phyloP scores from a whole-genome alignment of 2,329 filamentous ascomycete species.

The Ophidiomyces ophidiicola region DNA sequence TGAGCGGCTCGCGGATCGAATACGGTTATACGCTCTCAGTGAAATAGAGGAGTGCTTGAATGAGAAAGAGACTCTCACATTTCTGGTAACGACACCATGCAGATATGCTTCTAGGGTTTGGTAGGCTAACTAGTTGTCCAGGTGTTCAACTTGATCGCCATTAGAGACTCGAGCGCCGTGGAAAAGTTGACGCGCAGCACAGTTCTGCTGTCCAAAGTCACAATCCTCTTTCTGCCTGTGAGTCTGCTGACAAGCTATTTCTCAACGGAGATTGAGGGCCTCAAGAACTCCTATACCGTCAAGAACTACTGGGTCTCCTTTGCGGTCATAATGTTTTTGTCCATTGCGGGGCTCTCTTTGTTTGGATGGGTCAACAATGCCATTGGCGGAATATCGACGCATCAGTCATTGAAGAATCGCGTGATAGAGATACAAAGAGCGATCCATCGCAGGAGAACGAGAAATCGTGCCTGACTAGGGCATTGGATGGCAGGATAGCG shows the following conservation, averaged over 20 bases:
- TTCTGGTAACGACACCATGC: conserved; percentile 41
- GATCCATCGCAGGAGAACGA: conserved; percentile 1
- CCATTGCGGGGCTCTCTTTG: conserved; percentile 45
- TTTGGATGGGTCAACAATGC: conserved; percentile 49
- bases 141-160: conserved; percentile 68
- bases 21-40: conserved; percentile 49
- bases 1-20: conserved; percentile 48
- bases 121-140: conserved; percentile 24
- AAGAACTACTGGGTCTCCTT: conserved; percentile 58
- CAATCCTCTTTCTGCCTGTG: conserved; percentile 63
- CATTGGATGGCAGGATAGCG: too few relatives aligned
- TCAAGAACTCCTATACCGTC: conserved; percentile 46
- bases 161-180: conserved; percentile 61
- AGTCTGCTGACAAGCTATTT: conserved; percentile 66
- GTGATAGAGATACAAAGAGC: conserved; percentile 25
- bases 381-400: conserved; percentile 44
- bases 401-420: conserved; percentile 31
- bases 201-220: conserved; percentile 60
- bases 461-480: not conserved
- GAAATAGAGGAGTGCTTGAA: conserved; percentile 53
- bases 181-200: conserved; percentile 60
- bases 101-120: not conserved
- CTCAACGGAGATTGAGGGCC: conserved; percentile 49
- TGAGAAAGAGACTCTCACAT: conserved; percentile 58
- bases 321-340: conserved; percentile 49